phyloP scores from a whole-genome alignment of 2,329 filamentous ascomycete genomes.

The Aspergillus aculeatinus region DNA sequence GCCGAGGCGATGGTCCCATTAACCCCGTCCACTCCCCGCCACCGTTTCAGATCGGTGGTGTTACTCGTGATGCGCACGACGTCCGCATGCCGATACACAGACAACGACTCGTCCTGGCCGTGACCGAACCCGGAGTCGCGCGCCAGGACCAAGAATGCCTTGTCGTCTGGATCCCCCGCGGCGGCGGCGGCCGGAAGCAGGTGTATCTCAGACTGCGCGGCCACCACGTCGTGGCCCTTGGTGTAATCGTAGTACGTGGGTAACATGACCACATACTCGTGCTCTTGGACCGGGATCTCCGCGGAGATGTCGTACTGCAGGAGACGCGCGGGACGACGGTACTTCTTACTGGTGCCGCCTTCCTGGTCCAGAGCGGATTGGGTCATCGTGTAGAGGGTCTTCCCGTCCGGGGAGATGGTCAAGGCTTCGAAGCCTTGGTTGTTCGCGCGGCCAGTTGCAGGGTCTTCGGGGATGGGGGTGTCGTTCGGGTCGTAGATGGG shows the following conservation, averaged over 20 bases:
- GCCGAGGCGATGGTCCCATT: conserved; percentile 48
- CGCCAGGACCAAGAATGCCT: conserved; percentile 67
- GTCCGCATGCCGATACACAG: conserved; percentile 67
- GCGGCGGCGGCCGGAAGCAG: conserved; percentile 50
- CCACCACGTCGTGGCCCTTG: conserved; percentile 53
- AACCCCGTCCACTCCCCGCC: conserved; percentile 33
- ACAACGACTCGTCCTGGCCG: conserved; percentile 53
- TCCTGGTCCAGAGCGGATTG: conserved; percentile 66
- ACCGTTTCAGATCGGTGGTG: conserved; percentile 58
- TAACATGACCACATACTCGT: conserved; percentile 66
- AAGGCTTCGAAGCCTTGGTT: conserved; percentile 76
- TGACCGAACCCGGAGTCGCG: conserved; percentile 63
- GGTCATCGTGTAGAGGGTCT: conserved; percentile 63
- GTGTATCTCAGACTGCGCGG: conserved; percentile 68
- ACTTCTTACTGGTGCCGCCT: conserved; percentile 56
- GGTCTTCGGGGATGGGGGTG: conserved; percentile 55
- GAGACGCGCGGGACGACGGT: conserved; percentile 59
- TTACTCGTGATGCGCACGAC: conserved; percentile 63
- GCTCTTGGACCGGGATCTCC: conserved; percentile 47
- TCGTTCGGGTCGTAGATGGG: conserved; percentile 57
- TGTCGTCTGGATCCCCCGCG: conserved; percentile 29
- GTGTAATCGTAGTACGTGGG: conserved; percentile 57
- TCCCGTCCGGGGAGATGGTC: conserved; percentile 62
- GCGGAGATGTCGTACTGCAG: conserved; percentile 62
- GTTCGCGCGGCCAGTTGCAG: conserved; percentile 63